Conservation (phyloP, 148 eudicot species). For the Amaranthus palmeri region DNA sequence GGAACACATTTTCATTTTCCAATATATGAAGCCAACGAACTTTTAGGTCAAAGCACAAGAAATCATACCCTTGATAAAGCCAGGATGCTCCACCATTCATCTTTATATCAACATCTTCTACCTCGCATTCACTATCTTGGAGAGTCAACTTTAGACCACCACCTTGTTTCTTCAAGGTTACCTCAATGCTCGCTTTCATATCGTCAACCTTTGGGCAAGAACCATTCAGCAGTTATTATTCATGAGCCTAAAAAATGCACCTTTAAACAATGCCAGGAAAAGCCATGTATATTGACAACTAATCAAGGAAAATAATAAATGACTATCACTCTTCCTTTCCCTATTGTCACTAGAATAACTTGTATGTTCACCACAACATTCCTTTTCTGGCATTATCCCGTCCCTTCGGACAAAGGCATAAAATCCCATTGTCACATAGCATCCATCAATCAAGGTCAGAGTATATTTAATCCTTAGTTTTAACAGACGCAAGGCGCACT, state of each 20-base stretch:
- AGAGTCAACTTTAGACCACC: constrained; percentile 61
- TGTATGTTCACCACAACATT: too few relatives aligned
- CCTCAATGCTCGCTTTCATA: constrained; percentile 60
- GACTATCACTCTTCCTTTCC: background rate
- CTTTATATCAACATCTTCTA: constrained; percentile 51
- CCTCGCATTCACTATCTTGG: constrained; percentile 64
- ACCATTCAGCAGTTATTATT: constrained; percentile 26
- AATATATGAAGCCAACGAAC: background rate
- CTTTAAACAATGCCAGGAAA: background rate
- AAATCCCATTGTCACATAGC: too few relatives aligned
- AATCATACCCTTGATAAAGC: constrained; percentile 95
- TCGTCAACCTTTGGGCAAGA: constrained; percentile 65
- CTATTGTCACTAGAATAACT: too few relatives aligned
- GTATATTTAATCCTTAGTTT: too few relatives aligned
- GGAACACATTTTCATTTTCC: too few relatives aligned
- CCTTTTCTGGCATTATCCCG: too few relatives aligned
- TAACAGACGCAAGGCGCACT: too few relatives aligned
- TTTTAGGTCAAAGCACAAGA: background rate
- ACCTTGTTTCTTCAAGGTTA: constrained; percentile 47
- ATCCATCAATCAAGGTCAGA: too few relatives aligned
- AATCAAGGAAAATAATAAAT: background rate
- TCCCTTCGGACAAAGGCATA: too few relatives aligned
- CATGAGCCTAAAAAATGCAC: background rate
- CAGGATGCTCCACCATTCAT: constrained; percentile 93
- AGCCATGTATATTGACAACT: background rate